Evolutionary conservation across 2,329 filamentous ascomycete species (phyloP), one percentile per base, ranked within the genome.

Genomic region (Monilinia fructicola): DNA sequence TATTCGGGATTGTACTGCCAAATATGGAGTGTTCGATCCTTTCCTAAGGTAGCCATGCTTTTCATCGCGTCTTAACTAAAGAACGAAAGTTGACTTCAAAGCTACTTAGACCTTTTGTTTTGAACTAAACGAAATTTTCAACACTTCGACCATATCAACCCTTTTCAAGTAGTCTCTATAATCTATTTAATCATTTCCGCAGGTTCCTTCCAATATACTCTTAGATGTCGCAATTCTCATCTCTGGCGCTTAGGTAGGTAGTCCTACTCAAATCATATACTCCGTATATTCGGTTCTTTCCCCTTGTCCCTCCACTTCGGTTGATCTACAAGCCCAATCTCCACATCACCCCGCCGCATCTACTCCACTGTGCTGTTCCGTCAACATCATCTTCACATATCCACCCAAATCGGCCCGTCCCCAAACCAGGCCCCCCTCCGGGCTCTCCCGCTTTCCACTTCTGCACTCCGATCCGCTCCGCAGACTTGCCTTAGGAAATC

Each of bases 241-340:
- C 26, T 42, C 40, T 12, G 40, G 2, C 18, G 21, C 31, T 35
- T n/a, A 4, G 21, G 4, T n/a, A 9, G 4, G 10, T 35, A 9
- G 4, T 12, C 18, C 11, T 38, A 35, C 53, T 10, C 21, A 7
- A 12, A 16, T 7, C 14, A 21, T 35, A 9, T n/a, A 7, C 4
- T 35, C 4, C 40, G 23, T 31, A 59, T 46, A 59, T 35, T 59
- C 42, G 56, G 56, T 59, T 42, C 56, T 59, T 59, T 59, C 55
- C 55, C 55, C 55, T 3, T 59, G 55, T 21, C 9, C 55, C 42
- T 59, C 40, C 26, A 59, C 28, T 3, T 59, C 12, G 28, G 11
- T 28, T 23, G 35, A 21, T 50, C n/a, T 18, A 6, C 14, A 44
- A 35, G 28, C 21, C 42, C 42, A 23, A 50, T 6, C 23, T 26